A percentile compares a stretch with the other conserved stretches of the same genome.
Conservation (phyloP, 1,139 yeast genomes). For the Protomyces arabidopsidicola region DNA sequence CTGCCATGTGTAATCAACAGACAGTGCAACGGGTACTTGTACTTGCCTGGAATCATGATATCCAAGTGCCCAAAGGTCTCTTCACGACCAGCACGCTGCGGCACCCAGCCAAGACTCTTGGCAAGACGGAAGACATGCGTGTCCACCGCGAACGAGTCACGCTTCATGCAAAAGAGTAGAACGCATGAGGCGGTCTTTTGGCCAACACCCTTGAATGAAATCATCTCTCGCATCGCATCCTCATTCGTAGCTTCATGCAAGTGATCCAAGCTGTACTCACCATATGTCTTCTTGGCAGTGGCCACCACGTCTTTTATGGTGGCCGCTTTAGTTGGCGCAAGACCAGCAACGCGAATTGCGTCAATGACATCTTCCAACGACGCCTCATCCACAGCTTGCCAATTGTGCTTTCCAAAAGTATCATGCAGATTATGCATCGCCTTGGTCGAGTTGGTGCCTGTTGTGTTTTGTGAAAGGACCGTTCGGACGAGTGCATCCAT, state of each 20-base stretch:
- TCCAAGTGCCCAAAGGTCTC: conserved; percentile 25
- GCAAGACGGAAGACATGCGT: conserved; percentile 27
- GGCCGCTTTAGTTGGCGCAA: conserved; percentile 25
- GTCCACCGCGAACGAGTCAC: conserved; percentile 28
- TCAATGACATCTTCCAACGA: conserved; percentile 9
- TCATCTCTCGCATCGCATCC: conserved; percentile 25
- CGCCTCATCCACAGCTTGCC: conserved; percentile 25
- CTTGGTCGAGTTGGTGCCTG: conserved; percentile 19
- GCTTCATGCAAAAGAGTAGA: conserved; percentile 24
- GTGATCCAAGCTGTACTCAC: conserved; percentile 20
- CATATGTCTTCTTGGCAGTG: conserved; percentile 9
- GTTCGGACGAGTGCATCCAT: conserved; percentile 27
- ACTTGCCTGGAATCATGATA: conserved; percentile 20
- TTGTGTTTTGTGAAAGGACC: conserved; percentile 25
- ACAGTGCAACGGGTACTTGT: conserved; percentile 23
- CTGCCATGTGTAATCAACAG: conserved; percentile 24
- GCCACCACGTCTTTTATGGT: conserved; percentile 21
- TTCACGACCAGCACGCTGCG: conserved; percentile 19
- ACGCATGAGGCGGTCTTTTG: conserved; percentile 29
- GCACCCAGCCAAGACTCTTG: conserved; percentile 25
- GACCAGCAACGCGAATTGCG: conserved; percentile 19
- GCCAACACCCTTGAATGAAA: conserved; percentile 26
- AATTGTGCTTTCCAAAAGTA: conserved; percentile 20
- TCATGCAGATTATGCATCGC: conserved; percentile 11
- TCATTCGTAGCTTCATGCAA: conserved; percentile 17